Base-by-base conservation (phyloP, 371 early-diverging fungal species). In the Zychaea mexicana region DNA sequence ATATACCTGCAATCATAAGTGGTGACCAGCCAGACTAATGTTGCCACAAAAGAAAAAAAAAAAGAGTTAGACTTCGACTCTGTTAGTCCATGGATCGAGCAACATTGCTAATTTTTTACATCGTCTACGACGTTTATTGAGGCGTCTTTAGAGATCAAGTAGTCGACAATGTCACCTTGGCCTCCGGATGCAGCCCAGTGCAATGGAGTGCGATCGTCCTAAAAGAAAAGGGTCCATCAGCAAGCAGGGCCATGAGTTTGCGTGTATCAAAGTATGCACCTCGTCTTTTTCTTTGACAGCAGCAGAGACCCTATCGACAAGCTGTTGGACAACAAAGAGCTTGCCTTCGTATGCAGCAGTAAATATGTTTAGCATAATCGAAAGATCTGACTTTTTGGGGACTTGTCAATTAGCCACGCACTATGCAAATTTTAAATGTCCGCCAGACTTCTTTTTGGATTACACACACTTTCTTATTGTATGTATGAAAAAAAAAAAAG, bases 151-250 rank as follows among this genome's bases (percentile, higher is more conserved):
- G 79, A 72, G 0, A 95, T 57, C 39, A 95, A 78, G 63, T 83
- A 91, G 32, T 87, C 77, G 3, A 88, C 83, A 26, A 94, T 68
- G 26, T 87, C 79, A 10, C 67, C 64, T 59, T 85, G 88, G 39
- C 91, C 92, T 59, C 89, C 90, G 15, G 91, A 90, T 0, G 88
- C 83, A 28, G 87, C 89, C 79, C 82, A 77, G 62, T 78, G 79
- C 22, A 73, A 54, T 28, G 71, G 73, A 24, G 68, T 76, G 39
- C 81, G 65, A 33, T 68, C 73, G 68, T 74, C 78, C 73, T 78
- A 28, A 32, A 36, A 8, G 10, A 21, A 30, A 26, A 60, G 9
- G 2, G 10, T 27, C 24, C 12, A 52, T 4, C 7, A 26, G 4
- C 26, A 26, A 2, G 21, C n/a, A 8, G 12, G n/a, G 24, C 24